Conservation (phyloP, 306 rosid genomes). For the Cicer chorassanicum region DNA sequence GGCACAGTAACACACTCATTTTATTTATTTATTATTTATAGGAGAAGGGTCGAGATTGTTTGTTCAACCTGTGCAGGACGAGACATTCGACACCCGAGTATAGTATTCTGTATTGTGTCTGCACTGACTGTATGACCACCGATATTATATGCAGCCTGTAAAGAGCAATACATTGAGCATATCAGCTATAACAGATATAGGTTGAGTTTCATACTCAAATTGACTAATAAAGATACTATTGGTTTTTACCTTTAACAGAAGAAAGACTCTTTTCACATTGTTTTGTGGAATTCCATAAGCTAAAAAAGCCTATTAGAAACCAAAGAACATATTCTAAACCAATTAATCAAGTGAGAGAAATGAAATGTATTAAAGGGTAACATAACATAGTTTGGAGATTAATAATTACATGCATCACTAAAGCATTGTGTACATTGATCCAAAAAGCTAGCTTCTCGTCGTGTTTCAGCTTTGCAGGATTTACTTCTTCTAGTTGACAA, state of each 20-base stretch:
- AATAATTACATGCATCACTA: conserved; percentile 87
- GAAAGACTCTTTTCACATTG: conserved; percentile 73
- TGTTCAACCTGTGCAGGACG: conserved; percentile 87
- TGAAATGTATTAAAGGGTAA: conserved; percentile 4
- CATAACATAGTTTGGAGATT: conserved; percentile 34
- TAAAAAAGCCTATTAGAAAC: conserved; percentile 78
- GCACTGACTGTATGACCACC: conserved; percentile 87
- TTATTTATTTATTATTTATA: neutral
- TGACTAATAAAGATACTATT: conserved; percentile 14
- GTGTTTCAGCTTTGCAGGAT: conserved; percentile 75
- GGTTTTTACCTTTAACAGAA: conserved; percentile 77
- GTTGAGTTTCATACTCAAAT: conserved; percentile 5
- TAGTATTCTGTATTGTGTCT: conserved; percentile 73
- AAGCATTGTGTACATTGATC: conserved; percentile 89
- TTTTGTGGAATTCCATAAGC: conserved; percentile 93
- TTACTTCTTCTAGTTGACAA: conserved; percentile 72
- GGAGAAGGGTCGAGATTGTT: conserved; percentile 14
- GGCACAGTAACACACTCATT: neutral
- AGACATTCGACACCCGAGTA: conserved; percentile 84
- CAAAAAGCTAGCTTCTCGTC: conserved; percentile 94
- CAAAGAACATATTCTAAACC: conserved; percentile 20
- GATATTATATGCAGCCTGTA: conserved; percentile 90
- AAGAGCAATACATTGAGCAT: conserved; percentile 33
- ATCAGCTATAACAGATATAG: conserved; percentile 8
- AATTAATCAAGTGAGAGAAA: conserved; percentile 33